A percentile compares a stretch with the other conserved stretches of the same genome.
phyloP scores from a whole-genome alignment of 768 basidiomycete genomes.

The Suillus alpinus region DNA sequence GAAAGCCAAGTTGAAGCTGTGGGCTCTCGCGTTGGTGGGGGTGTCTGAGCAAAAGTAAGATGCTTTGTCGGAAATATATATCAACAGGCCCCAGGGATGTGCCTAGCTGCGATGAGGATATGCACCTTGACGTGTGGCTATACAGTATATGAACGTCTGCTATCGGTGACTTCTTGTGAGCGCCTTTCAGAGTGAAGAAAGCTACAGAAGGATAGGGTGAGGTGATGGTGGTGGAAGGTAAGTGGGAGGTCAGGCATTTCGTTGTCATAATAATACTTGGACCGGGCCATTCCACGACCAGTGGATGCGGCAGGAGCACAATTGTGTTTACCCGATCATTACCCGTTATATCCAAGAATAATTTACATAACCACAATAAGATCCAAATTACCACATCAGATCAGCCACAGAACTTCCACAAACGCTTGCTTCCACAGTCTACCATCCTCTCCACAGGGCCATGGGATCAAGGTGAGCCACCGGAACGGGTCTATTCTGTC shows the following conservation, averaged over 20 bases:
- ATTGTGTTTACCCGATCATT: conserved; percentile 21
- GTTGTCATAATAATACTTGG: conserved; percentile 3
- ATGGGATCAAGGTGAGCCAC: not conserved
- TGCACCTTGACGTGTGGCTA: conserved; percentile 11
- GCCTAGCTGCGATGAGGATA: conserved; percentile 10
- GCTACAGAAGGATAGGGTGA: not conserved
- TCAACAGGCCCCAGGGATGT: not conserved
- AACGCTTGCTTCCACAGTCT: not conserved
- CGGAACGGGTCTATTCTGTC: not conserved
- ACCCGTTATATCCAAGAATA: conserved; percentile 18
- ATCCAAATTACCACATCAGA: not conserved
- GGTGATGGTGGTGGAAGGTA: conserved; percentile 5
- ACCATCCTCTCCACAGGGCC: not conserved
- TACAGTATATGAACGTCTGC: not conserved
- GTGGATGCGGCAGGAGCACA: conserved; percentile 4
- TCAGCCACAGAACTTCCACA: not conserved
- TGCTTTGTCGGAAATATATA: not conserved
- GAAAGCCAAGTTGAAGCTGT: not conserved
- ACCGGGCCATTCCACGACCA: not conserved
- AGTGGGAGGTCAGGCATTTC: conserved; percentile 2
- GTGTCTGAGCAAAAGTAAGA: not conserved
- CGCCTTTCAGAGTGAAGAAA: not conserved
- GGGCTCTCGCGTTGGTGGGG: not conserved
- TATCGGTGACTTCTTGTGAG: not conserved
- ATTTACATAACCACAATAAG: conserved; percentile 24